Conservation (phyloP, 2,329 filamentous ascomycete genomes). For the Domatiomyces catenatus region DNA sequence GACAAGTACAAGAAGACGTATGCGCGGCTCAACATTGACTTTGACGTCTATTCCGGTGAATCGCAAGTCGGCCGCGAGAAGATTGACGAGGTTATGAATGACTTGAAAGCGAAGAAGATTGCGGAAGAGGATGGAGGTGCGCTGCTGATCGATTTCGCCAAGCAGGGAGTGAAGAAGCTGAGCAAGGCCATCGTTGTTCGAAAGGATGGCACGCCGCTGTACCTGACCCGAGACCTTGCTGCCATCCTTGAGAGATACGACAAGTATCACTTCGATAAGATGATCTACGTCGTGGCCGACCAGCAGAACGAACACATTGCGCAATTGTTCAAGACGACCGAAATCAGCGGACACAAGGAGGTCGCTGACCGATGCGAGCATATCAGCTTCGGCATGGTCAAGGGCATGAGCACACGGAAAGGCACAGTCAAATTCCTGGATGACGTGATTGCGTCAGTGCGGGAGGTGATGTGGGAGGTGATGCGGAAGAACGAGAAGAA, state of each 20-base stretch:
- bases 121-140: slow-evolving; percentile 51
- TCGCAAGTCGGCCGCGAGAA: slow-evolving; percentile 49
- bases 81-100: slow-evolving; percentile 44
- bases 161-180: slow-evolving; percentile 52
- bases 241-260: slow-evolving; percentile 48
- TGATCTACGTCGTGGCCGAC: slow-evolving; percentile 51
- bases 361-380: slow-evolving; percentile 44
- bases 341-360: slow-evolving; percentile 46
- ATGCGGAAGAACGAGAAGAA: slow-evolving; percentile 86
- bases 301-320: slow-evolving; percentile 51
- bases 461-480: slow-evolving; percentile 93
- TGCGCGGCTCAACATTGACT: slow-evolving; percentile 47
- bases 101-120: slow-evolving; percentile 44
- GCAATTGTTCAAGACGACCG: slow-evolving; percentile 50
- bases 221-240: slow-evolving; percentile 55
- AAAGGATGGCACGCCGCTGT: slow-evolving; percentile 52
- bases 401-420: slow-evolving; percentile 50
- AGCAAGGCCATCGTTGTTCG: slow-evolving; percentile 52
- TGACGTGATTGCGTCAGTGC: slow-evolving; percentile 62
- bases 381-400: slow-evolving; percentile 52
- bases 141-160: slow-evolving; percentile 53
- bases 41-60: slow-evolving; percentile 54
- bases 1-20: slow-evolving; percentile 50
- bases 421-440: slow-evolving; percentile 60
- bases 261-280: slow-evolving; percentile 48